Conservation (phyloP, 495 filamentous ascomycete genomes). For the Amphirosellinia nigrospora region DNA sequence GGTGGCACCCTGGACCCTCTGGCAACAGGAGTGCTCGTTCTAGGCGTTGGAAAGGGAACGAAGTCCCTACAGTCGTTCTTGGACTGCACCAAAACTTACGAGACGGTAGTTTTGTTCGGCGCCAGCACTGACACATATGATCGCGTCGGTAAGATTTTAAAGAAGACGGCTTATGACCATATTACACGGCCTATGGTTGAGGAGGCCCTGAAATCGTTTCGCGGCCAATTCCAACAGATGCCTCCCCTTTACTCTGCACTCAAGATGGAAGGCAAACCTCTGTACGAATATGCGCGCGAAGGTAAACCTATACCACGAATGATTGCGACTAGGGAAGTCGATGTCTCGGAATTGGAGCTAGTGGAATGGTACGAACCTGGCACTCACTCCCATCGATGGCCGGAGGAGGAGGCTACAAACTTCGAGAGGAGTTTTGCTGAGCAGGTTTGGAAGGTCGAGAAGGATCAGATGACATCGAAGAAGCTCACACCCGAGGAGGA, state of each 20-base stretch:
- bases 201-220: conserved; percentile 73
- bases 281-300: conserved; percentile 95
- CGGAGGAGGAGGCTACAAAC: conserved; percentile 71
- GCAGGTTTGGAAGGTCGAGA: conserved; percentile 65
- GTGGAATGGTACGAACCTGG: conserved; percentile 88
- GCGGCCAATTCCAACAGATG: conserved; percentile 87
- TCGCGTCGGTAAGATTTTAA: conserved; percentile 78
- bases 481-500: conserved; percentile 52
- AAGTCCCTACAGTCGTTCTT: conserved; percentile 80
- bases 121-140: conserved; percentile 95
- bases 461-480: conserved; percentile 47
- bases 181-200: conserved; percentile 80
- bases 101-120: conserved; percentile 87
- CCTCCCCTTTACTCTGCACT: conserved; percentile 93
- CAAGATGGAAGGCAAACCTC: conserved; percentile 84
- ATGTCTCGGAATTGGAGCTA: conserved; percentile 75
- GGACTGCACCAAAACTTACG: conserved; percentile 89
- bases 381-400: conserved; percentile 74
- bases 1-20: conserved; percentile 95
- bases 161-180: conserved; percentile 73
- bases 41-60: conserved; percentile 87
- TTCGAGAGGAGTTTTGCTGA: conserved; percentile 76
- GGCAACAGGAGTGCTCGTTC: conserved; percentile 88
- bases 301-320: conserved; percentile 83
- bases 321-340: conserved; percentile 79